A percentile compares a stretch with the other conserved stretches of the same genome.
phyloP scores from a whole-genome alignment of 225 moss, liverwort and hornwort species.

The Ulota crispa region DNA sequence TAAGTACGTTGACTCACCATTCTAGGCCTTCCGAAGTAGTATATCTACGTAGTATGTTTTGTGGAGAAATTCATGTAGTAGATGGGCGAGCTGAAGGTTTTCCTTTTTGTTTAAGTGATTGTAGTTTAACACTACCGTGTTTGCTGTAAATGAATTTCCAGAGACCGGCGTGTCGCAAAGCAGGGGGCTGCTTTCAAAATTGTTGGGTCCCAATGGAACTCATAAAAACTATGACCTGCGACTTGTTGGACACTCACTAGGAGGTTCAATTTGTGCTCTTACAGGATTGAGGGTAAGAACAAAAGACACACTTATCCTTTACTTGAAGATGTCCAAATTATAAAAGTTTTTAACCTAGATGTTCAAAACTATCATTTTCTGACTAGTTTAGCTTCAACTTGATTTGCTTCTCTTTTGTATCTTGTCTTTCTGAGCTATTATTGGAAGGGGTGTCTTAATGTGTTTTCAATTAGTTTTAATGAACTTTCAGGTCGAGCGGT shows the following conservation, averaged over 20 bases:
- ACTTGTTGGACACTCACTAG: slow-evolving; percentile 95
- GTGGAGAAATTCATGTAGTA: neutral
- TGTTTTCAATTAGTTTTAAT: neutral
- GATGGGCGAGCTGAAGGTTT: neutral
- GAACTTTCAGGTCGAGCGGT: neutral
- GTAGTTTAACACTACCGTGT: neutral
- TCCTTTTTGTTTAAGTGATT: neutral
- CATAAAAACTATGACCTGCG: slow-evolving; percentile 72
- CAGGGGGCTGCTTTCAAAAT: slow-evolving; percentile 61
- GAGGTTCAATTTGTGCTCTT: slow-evolving; percentile 88
- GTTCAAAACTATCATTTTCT: neutral
- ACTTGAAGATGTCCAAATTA: neutral
- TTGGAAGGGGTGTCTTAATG: neutral
- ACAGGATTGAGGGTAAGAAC: slow-evolving; percentile 80
- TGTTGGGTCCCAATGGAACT: slow-evolving; percentile 71
- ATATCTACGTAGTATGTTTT: neutral
- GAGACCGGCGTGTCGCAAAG: slow-evolving; percentile 31
- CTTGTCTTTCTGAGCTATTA: neutral
- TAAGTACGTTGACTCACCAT: neutral
- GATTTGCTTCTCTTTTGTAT: neutral
- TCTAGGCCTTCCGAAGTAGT: neutral
- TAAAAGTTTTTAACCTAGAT: neutral
- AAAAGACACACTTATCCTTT: neutral
- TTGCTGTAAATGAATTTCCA: slow-evolving; percentile 26
- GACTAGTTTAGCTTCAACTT: neutral